Percentiles rank a stretch among this genome's conserved stretches.
Conservation (phyloP, 2,329 filamentous ascomycete species). For the Davidsoniella eucalypti region DNA sequence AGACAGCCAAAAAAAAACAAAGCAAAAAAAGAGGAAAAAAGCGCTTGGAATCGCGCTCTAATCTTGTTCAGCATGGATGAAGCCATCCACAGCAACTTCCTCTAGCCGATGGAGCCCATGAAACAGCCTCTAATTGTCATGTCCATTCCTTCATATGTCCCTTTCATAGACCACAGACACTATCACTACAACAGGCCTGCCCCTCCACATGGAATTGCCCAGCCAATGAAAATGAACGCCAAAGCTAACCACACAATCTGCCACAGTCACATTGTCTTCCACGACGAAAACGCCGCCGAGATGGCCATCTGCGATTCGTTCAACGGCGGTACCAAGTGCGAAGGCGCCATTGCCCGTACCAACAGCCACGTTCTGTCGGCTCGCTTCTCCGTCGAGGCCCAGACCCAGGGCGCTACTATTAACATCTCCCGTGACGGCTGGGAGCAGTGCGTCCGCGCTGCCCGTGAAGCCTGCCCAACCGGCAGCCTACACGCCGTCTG, state of each 20-base stretch:
- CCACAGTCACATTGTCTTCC: constrained; percentile 25
- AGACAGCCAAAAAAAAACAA: too few relatives aligned
- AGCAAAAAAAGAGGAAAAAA: too few relatives aligned
- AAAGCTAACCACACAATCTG: background rate
- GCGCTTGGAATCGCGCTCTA: too few relatives aligned
- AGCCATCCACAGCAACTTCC: too few relatives aligned
- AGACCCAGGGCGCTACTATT: constrained; percentile 29
- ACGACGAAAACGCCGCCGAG: constrained; percentile 32
- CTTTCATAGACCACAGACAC: background rate
- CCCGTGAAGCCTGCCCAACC: constrained; percentile 32
- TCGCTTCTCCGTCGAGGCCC: constrained; percentile 29
- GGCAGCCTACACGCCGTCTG: constrained; percentile 32
- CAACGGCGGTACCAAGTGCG: constrained; percentile 28
- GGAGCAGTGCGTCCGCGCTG: constrained; percentile 38
- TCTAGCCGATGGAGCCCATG: too few relatives aligned
- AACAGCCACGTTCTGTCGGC: constrained; percentile 30
- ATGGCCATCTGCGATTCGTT: constrained; percentile 36
- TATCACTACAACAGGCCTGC: background rate
- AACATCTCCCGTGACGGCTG: constrained; percentile 35
- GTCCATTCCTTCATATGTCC: background rate
- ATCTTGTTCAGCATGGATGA: too few relatives aligned
- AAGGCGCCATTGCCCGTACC: constrained; percentile 27
- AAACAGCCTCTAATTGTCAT: too few relatives aligned
- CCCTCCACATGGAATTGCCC: too few relatives aligned
- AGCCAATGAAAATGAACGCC: background rate